Base-by-base conservation (phyloP, 176 grass and related monocot species). In the Pharus latifolius region DNA sequence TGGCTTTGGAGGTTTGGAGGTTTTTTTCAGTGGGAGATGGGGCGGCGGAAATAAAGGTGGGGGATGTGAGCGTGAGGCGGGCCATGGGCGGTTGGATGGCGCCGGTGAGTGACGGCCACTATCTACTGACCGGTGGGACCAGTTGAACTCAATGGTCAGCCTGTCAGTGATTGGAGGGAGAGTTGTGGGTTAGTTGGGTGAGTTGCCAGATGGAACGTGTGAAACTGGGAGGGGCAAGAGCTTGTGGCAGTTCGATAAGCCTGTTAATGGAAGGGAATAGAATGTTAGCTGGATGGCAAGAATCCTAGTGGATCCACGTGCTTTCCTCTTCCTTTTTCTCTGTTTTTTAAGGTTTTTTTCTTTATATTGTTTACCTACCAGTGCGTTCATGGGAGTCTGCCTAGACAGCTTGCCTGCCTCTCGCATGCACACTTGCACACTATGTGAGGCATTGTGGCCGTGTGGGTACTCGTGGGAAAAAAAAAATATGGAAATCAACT, bases 211-310 rank as follows among this genome's bases (percentile, higher is more conserved):
- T 2, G 56, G 25, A 72, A 64, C 47, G 72, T 63, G 80, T 10
- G 14, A 7, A 11, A 19, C 2, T 12, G 42, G 18, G 14, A 65
- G 14, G 1, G 2, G 22, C 0, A 3, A 19, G n/a, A 49, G 46
- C 46, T 68, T 5, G 30, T 3, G 8, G 32, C 25, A 20, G 19
- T 10, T 25, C 6, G 48, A 16, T 17, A 25, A 33, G 49, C 19
- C 29, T 33, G 70, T 52, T 43, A 61, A 2, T 28, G 26, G 56
- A 28, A 63, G 7, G 55, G 30, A 29, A 52, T 37, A 30, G 74
- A 65, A 64, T 32, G 73, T 73, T 26, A 77, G 66, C 82, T 67
- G 74, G 82, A 59, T 16, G 3, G 60, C 74, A 77, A 47, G 32
- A 46, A 83, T 82, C 54, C 63, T 6, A 70, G 26, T 69, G 80